Evolutionary conservation across 2,329 filamentous ascomycete species (phyloP).

Genomic region (Penicillium sclerotiorum): DNA sequence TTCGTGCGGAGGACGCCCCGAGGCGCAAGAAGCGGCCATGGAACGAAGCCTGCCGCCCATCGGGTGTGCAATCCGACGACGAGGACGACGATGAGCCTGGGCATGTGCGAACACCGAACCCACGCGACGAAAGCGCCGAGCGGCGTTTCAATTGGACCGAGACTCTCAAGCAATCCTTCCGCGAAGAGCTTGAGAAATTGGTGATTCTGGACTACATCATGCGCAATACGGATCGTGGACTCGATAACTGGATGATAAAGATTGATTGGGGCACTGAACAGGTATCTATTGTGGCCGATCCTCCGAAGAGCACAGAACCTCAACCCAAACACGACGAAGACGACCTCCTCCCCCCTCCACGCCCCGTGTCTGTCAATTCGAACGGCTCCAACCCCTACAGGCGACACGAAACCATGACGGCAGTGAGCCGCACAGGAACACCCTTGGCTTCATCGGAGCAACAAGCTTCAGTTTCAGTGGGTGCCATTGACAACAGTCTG

Average conservation of each 20-base stretch:
- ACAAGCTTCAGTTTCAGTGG: slow-evolving; percentile 70
- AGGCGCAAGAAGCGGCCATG: slow-evolving; percentile 71
- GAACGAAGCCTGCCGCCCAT: slow-evolving; percentile 80
- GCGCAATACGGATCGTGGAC: slow-evolving; percentile 93
- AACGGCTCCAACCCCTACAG: slow-evolving; percentile 63
- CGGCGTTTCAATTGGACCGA: slow-evolving; percentile 82
- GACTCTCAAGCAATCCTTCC: slow-evolving; percentile 81
- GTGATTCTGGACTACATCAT: slow-evolving; percentile 99
- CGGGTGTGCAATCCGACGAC: slow-evolving; percentile 60
- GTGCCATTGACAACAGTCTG: slow-evolving; percentile 95
- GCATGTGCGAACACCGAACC: slow-evolving; percentile 43
- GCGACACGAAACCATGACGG: slow-evolving; percentile 81
- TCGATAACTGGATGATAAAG: slow-evolving; percentile 99
- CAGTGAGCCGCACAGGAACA: slow-evolving; percentile 61
- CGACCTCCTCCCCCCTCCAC: slow-evolving; percentile 55
- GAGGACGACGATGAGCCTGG: slow-evolving; percentile 61
- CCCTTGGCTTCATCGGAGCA: slow-evolving; percentile 49
- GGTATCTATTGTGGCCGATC: slow-evolving; percentile 84
- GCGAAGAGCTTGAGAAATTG: slow-evolving; percentile 93
- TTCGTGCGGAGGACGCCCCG: slow-evolving; percentile 68
- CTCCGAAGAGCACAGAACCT: slow-evolving; percentile 65
- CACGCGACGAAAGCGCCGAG: slow-evolving; percentile 49
- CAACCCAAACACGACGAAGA: slow-evolving; percentile 49
- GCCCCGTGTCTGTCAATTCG: slow-evolving; percentile 62
- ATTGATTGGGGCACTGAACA: slow-evolving; percentile 83